Conservation (phyloP, 2,329 filamentous ascomycete genomes). For the Paraconiothyrium sp. region DNA sequence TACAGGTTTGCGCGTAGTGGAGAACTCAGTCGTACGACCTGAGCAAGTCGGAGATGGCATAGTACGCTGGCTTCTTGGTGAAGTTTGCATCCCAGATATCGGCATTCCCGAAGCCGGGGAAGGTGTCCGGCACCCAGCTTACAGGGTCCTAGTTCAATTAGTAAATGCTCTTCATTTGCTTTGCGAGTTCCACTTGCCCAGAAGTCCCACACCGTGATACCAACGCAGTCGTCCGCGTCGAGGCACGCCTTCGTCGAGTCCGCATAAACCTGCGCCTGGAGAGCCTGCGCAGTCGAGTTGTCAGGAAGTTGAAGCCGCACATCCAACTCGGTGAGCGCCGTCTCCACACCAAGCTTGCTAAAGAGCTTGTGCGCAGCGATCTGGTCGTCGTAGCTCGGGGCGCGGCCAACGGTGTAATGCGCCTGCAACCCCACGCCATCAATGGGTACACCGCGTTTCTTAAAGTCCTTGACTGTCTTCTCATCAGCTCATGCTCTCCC, state of each 20-base stretch:
- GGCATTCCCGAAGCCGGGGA: slow-evolving; percentile 50
- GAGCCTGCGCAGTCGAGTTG: slow-evolving; percentile 50
- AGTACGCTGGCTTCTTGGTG: slow-evolving; percentile 48
- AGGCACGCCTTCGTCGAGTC: slow-evolving; percentile 48
- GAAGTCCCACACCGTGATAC: slow-evolving; percentile 55
- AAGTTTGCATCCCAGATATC: slow-evolving; percentile 40
- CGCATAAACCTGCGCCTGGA: slow-evolving; percentile 62
- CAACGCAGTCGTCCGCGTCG: slow-evolving; percentile 48
- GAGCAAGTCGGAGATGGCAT: slow-evolving; percentile 41
- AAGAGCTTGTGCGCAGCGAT: slow-evolving; percentile 61
- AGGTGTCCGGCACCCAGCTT: slow-evolving; percentile 50
- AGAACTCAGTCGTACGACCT: slow-evolving; percentile 15
- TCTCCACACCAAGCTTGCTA: slow-evolving; percentile 63
- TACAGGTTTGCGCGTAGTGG: not conserved
- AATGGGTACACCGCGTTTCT: slow-evolving; percentile 57
- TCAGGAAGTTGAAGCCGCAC: slow-evolving; percentile 62
- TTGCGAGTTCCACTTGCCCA: slow-evolving; percentile 19
- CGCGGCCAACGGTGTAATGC: slow-evolving; percentile 67
- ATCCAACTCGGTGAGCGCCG: slow-evolving; percentile 71
- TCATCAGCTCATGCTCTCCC: not conserved
- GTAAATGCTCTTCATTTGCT: too few relatives aligned
- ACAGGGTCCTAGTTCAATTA: slow-evolving; percentile 40
- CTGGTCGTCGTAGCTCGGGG: slow-evolving; percentile 57
- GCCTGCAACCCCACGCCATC: slow-evolving; percentile 71
- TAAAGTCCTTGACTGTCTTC: slow-evolving; percentile 42